Evolutionary conservation across 2,329 filamentous ascomycete species (phyloP).

Genomic region (Fusarium begoniae): DNA sequence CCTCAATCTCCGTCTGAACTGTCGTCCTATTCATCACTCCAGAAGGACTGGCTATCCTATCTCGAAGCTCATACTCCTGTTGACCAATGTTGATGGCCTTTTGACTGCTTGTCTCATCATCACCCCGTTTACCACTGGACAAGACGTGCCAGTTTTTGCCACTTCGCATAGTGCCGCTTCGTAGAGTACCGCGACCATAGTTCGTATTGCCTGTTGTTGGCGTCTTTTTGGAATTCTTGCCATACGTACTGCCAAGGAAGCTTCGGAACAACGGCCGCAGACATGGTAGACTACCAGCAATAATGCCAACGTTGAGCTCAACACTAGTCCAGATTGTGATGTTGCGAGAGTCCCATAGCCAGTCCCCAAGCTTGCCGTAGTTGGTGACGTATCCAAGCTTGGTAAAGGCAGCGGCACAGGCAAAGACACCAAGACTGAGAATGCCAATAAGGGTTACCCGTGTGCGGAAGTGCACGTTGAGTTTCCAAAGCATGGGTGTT

Average conservation of each 20-base stretch:
- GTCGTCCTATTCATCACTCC: slow-evolving; percentile 27
- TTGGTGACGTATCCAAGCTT: slow-evolving; percentile 52
- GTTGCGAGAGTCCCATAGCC: slow-evolving; percentile 56
- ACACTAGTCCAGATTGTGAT: slow-evolving; percentile 58
- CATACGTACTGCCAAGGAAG: slow-evolving; percentile 45
- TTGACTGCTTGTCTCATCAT: slow-evolving; percentile 44
- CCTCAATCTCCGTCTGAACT: slow-evolving; percentile 33
- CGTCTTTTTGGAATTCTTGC: slow-evolving; percentile 42
- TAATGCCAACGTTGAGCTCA: slow-evolving; percentile 51
- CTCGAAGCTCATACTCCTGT: slow-evolving; percentile 42
- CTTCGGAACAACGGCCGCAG: slow-evolving; percentile 48
- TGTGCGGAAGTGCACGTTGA: slow-evolving; percentile 54
- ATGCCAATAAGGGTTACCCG: slow-evolving; percentile 53
- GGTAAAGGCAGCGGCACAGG: slow-evolving; percentile 53
- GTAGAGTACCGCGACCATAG: slow-evolving; percentile 39
- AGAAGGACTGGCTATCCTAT: slow-evolving; percentile 19
- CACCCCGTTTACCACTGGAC: slow-evolving; percentile 29
- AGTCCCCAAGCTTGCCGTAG: slow-evolving; percentile 52
- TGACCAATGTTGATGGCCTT: slow-evolving; percentile 38
- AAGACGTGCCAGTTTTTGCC: slow-evolving; percentile 39
- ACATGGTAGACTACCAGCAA: slow-evolving; percentile 49
- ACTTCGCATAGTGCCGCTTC: slow-evolving; percentile 35
- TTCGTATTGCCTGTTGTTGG: slow-evolving; percentile 36
- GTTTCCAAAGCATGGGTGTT: slow-evolving; percentile 50
- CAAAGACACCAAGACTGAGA: slow-evolving; percentile 56